These are phyloP conservation scores for Haematococcus sp. DNA, from an alignment of 139 green algal genomes.

Conservation along the genomic window DNA sequence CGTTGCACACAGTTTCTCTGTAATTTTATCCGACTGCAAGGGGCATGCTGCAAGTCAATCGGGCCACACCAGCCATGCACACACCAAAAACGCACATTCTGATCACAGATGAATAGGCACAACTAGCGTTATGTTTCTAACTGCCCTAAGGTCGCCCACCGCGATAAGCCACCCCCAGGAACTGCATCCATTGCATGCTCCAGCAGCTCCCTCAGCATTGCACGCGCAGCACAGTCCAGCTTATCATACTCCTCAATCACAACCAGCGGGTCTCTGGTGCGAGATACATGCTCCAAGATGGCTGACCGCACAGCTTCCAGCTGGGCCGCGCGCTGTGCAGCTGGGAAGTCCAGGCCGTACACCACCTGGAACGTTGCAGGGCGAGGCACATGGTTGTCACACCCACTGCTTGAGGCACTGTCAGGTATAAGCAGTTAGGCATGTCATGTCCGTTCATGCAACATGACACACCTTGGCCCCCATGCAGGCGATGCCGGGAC, in stretches of 20 bases:
- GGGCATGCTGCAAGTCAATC: no score
- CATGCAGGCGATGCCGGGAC: slow-evolving; percentile 30
- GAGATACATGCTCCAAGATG: slow-evolving; percentile 59
- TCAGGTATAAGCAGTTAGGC: not conserved
- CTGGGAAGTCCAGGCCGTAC: slow-evolving; percentile 81
- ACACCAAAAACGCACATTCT: no score
- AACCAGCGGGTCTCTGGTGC: slow-evolving; percentile 64
- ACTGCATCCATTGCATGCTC: slow-evolving; percentile 19
- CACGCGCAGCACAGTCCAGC: slow-evolving; percentile 73
- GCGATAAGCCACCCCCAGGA: no score
- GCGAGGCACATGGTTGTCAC: not conserved
- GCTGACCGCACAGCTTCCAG: slow-evolving; percentile 40
- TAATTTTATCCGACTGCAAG: no score
- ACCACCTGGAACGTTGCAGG: slow-evolving; percentile 64
- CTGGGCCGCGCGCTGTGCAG: slow-evolving; percentile 53
- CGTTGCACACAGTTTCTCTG: no score
- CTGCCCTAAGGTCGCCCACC: no score
- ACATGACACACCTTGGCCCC: slow-evolving; percentile 19
- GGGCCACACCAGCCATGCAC: no score
- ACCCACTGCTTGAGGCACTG: not conserved
- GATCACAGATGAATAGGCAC: no score
- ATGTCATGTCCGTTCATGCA: not conserved
- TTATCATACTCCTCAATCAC: slow-evolving; percentile 97
- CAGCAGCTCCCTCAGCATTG: slow-evolving; percentile 77
- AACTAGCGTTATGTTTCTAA: no score